These are phyloP conservation scores for Ustilago sp. DNA, from an alignment of 1,284 basidiomycete genomes.

Conservation along the genomic window DNA sequence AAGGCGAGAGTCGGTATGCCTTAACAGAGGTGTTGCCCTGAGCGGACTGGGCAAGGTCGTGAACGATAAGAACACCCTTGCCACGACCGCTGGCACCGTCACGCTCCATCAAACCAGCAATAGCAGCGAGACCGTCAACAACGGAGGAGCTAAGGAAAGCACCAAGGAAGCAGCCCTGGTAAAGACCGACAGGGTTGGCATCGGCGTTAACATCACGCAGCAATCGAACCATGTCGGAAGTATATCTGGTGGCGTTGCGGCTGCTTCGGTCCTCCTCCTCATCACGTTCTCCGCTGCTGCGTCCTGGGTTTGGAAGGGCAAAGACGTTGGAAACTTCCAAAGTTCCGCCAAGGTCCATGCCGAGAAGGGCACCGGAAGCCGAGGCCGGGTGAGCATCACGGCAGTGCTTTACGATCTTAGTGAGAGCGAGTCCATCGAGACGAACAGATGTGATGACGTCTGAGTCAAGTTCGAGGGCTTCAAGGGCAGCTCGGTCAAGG, in stretches of 20 bases:
- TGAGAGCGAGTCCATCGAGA: constrained; percentile 66
- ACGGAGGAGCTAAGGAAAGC: constrained; percentile 78
- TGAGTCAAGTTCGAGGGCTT: constrained; percentile 63
- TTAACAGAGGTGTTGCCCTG: constrained; percentile 90
- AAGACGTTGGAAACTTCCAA: constrained; percentile 68
- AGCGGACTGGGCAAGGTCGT: constrained; percentile 71
- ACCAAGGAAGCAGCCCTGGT: constrained; percentile 89
- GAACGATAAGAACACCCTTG: constrained; percentile 67
- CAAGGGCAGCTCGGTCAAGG: constrained; percentile 51
- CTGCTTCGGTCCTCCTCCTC: constrained; percentile 64
- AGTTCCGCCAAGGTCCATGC: constrained; percentile 65
- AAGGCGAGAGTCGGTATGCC: constrained; percentile 86
- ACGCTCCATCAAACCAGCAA: constrained; percentile 65
- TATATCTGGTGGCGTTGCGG: constrained; percentile 74
- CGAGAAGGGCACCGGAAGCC: constrained; percentile 65
- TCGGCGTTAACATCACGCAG: constrained; percentile 92
- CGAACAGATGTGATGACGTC: constrained; percentile 64
- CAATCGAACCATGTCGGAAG: constrained; percentile 84
- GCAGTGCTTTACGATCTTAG: constrained; percentile 69
- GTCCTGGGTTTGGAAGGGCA: constrained; percentile 58
- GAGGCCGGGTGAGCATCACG: constrained; percentile 66
- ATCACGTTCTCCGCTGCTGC: constrained; percentile 54
- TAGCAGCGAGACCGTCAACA: constrained; percentile 77
- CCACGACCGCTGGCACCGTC: constrained; percentile 64
- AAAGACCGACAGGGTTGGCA: constrained; percentile 95